phyloP scores from a whole-genome alignment of 441 rosid species.

The Lepidium campestre region DNA sequence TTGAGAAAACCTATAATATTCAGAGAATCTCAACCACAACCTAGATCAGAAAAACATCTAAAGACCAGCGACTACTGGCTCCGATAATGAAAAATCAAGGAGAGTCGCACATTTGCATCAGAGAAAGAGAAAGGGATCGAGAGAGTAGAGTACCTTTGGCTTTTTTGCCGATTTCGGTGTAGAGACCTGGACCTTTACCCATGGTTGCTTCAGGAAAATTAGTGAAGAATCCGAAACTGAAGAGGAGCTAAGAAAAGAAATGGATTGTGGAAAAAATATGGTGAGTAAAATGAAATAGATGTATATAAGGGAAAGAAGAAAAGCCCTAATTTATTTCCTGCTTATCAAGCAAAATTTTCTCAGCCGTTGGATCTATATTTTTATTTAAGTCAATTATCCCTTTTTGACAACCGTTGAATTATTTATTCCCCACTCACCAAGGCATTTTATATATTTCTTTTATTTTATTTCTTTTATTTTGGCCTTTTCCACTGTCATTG shows the following conservation, averaged over 20 bases:
- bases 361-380: slow-evolving; percentile 12
- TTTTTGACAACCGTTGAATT: slow-evolving; percentile 22
- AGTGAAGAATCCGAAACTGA: not conserved
- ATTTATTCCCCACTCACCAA: slow-evolving; percentile 17
- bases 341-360: slow-evolving; percentile 8
- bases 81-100: slow-evolving; percentile 1
- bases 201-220: slow-evolving; percentile 36
- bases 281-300: not conserved
- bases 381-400: not conserved
- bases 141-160: slow-evolving; percentile 53
- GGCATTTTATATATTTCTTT: not conserved
- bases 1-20: not conserved
- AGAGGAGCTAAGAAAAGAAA: not conserved
- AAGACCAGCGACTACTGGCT: not conserved
- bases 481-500: not conserved
- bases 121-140: not conserved
- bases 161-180: slow-evolving; percentile 87
- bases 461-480: not conserved
- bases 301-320: not conserved
- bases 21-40: not conserved
- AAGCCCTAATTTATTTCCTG: slow-evolving; percentile 15
- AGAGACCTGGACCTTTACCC: slow-evolving; percentile 97
- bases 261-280: not conserved
- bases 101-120: not conserved
- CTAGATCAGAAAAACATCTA: not conserved